These are phyloP conservation scores for Nothopassalora personata DNA, from an alignment of 2,329 filamentous ascomycete species.

Conservation along the genomic window DNA sequence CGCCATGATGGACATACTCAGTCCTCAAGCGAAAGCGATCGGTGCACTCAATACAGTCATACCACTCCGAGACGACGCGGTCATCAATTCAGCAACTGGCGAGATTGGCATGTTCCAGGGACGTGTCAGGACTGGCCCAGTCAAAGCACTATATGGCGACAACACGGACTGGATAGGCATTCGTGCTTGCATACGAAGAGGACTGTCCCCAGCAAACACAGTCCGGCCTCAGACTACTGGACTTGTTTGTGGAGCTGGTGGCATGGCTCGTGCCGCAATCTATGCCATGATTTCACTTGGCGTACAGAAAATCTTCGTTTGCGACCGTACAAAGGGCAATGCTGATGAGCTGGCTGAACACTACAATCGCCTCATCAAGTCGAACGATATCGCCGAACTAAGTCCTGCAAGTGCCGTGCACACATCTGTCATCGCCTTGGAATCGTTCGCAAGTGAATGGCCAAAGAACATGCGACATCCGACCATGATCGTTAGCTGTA, in stretches of 20 bases:
- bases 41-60: constrained; percentile 73
- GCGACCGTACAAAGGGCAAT: constrained; percentile 64
- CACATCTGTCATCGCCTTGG: constrained; percentile 52
- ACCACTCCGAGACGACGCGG: constrained; percentile 58
- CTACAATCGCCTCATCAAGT: constrained; percentile 54
- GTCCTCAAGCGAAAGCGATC: constrained; percentile 66
- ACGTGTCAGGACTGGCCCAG: constrained; percentile 59
- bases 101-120: constrained; percentile 50
- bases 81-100: constrained; percentile 34
- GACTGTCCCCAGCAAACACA: constrained; percentile 64
- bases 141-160: constrained; percentile 67
- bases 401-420: constrained; percentile 15
- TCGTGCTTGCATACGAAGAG: constrained; percentile 64
- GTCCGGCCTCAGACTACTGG: constrained; percentile 50
- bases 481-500: constrained; percentile 71
- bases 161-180: constrained; percentile 82
- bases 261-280: constrained; percentile 72
- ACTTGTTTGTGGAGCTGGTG: constrained; percentile 56
- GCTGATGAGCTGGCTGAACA: constrained; percentile 63
- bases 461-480: constrained; percentile 58
- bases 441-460: constrained; percentile 58
- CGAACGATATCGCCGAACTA: constrained; percentile 21
- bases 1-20: constrained; percentile 59
- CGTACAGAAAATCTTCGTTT: constrained; percentile 68
- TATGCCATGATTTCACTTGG: constrained; percentile 75